A percentile compares a stretch with the other conserved stretches of the same genome.
Conservation (phyloP, 441 rosid species). For the Populus hybrid region DNA sequence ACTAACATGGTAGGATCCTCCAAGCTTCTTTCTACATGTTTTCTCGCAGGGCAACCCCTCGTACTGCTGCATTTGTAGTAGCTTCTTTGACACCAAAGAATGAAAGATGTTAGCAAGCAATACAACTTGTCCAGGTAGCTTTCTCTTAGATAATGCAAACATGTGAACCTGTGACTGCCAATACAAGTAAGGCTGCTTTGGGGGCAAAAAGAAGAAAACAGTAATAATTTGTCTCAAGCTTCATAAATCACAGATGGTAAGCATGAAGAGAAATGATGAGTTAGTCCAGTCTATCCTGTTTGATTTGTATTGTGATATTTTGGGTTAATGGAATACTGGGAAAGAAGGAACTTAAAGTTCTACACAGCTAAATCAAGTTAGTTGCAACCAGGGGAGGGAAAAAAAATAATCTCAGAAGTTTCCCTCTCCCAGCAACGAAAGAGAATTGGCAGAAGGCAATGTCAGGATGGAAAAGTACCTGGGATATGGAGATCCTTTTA, state of each 20-base stretch:
- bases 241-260: not conserved
- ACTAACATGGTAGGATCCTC: slow-evolving; percentile 34
- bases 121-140: not conserved
- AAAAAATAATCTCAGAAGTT: not conserved
- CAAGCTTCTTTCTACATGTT: slow-evolving; percentile 34
- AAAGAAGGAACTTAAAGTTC: not conserved
- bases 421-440: not conserved
- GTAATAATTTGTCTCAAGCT: not conserved
- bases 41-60: slow-evolving; percentile 38
- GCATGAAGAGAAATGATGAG: not conserved
- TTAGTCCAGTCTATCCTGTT: not conserved
- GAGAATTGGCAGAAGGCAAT: not conserved
- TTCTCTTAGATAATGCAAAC: not conserved
- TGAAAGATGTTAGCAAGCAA: not conserved
- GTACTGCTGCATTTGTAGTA: slow-evolving; percentile 37
- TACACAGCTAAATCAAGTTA: not conserved
- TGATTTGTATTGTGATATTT: not conserved
- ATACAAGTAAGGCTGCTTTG: not conserved
- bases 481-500: slow-evolving; percentile 88
- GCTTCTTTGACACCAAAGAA: slow-evolving; percentile 20
- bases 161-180: not conserved
- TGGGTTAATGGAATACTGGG: not conserved
- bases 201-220: not conserved
- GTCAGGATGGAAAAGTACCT: slow-evolving; percentile 40
- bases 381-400: not conserved